Evolutionary conservation across 495 filamentous ascomycete genomes (phyloP).

Genomic region (Penicillium subrubescens): DNA sequence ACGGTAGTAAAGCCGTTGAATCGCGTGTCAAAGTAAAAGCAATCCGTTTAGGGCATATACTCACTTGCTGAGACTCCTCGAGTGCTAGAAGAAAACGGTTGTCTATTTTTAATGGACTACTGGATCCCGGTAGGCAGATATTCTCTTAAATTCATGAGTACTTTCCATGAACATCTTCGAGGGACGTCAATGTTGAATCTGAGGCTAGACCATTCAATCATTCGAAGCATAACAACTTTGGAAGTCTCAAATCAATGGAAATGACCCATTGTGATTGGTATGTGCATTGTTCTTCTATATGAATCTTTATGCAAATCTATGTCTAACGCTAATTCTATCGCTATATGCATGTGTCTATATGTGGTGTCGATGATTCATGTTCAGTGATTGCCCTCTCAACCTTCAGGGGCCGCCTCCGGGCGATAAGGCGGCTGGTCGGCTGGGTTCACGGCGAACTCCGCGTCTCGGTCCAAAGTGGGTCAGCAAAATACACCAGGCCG

Average conservation of each 20-base stretch:
- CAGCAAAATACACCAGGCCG: slow-evolving; percentile 9
- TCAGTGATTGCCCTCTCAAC: not conserved
- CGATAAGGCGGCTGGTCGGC: not conserved
- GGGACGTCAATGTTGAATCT: too few relatives aligned
- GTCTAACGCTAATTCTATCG: not conserved
- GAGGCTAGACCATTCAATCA: too few relatives aligned
- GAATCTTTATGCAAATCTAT: not conserved
- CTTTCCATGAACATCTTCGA: not conserved
- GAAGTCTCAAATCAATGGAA: too few relatives aligned
- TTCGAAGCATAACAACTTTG: too few relatives aligned
- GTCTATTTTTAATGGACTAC: too few relatives aligned
- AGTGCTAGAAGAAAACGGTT: too few relatives aligned
- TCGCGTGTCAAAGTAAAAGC: too few relatives aligned
- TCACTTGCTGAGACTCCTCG: too few relatives aligned
- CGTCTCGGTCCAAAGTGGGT: slow-evolving; percentile 32
- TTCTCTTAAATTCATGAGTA: not conserved
- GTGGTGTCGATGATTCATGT: not conserved
- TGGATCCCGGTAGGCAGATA: too few relatives aligned
- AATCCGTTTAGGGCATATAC: too few relatives aligned
- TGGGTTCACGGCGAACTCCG: slow-evolving; percentile 20
- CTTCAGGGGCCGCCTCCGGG: slow-evolving; percentile 8
- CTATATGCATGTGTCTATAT: not conserved
- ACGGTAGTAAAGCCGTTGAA: too few relatives aligned
- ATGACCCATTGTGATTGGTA: not conserved
- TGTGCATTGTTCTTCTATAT: not conserved